Evolutionary conservation across 257 asterid species (phyloP).

Genomic region (Primulina tabacum): DNA sequence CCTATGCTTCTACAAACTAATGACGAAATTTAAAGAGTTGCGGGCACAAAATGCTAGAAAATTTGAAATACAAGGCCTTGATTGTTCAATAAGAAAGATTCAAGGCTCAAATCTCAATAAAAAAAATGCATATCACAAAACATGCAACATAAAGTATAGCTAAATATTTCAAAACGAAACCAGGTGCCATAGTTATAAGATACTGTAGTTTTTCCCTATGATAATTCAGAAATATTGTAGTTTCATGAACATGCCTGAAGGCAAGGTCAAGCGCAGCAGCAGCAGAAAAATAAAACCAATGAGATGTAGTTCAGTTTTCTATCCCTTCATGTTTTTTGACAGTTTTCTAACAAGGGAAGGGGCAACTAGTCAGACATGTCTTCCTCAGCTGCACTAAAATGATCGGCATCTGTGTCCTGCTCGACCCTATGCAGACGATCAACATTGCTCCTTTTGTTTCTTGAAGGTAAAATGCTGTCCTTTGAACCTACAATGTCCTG

Average conservation of each 20-base stretch:
- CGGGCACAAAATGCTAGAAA: too few relatives aligned
- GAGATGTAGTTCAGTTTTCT: not conserved
- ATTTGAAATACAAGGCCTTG: too few relatives aligned
- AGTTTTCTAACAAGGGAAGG: not conserved
- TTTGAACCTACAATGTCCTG: slow-evolving; percentile 56
- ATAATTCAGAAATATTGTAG: not conserved
- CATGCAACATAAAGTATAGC: not conserved
- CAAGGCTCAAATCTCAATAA: too few relatives aligned
- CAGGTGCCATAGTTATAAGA: not conserved
- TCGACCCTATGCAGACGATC: slow-evolving; percentile 36
- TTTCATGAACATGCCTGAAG: not conserved
- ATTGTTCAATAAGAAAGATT: too few relatives aligned
- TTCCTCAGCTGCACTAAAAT: slow-evolving; percentile 68
- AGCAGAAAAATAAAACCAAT: not conserved
- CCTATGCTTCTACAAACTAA: too few relatives aligned
- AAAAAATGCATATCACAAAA: too few relatives aligned
- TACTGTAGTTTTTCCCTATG: not conserved
- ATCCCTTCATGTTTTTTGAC: not conserved
- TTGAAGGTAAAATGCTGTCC: slow-evolving; percentile 33
- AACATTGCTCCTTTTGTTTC: slow-evolving; percentile 42
- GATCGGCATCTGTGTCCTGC: slow-evolving; percentile 55
- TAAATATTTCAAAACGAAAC: not conserved
- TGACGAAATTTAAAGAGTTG: too few relatives aligned
- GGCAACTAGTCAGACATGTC: slow-evolving; percentile 61
- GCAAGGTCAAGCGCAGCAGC: not conserved